These are phyloP conservation scores for Chalciporus sphaerocephalus DNA, from an alignment of 768 basidiomycete genomes.

Conservation along the genomic window DNA sequence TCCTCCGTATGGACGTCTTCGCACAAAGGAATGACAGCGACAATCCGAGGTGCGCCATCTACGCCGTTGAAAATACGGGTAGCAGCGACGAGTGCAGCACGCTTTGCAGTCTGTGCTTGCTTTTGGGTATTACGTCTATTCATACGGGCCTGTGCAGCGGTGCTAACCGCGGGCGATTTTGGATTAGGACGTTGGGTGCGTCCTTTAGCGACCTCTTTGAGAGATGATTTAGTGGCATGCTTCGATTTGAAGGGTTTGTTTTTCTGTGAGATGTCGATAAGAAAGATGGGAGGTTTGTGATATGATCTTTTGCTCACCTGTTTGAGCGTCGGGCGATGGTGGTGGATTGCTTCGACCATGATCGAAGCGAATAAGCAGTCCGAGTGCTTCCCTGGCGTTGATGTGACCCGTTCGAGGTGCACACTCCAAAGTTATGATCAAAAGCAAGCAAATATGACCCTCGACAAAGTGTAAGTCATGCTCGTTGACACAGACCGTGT, in stretches of 20 bases:
- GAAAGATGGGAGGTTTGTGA: not conserved
- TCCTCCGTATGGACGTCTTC: slow-evolving; percentile 53
- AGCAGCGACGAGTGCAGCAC: slow-evolving; percentile 60
- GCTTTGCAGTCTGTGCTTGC: slow-evolving; percentile 73
- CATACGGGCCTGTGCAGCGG: slow-evolving; percentile 62
- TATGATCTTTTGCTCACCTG: slow-evolving; percentile 47
- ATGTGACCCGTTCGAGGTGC: not conserved
- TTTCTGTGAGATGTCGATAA: slow-evolving; percentile 41
- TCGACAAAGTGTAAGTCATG: too few species aligned
- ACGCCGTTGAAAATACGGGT: slow-evolving; percentile 75
- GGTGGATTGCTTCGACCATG: slow-evolving; percentile 44
- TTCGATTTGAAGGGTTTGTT: slow-evolving; percentile 94
- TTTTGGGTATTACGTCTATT: slow-evolving; percentile 84
- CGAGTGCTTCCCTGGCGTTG: not conserved
- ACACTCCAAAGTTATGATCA: not conserved
- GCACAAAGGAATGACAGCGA: slow-evolving; percentile 82
- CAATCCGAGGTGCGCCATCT: slow-evolving; percentile 78
- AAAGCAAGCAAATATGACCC: not conserved
- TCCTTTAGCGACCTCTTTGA: slow-evolving; percentile 85
- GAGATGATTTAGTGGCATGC: slow-evolving; percentile 78
- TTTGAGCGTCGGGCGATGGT: slow-evolving; percentile 81
- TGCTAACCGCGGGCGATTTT: slow-evolving; percentile 48
- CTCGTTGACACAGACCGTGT: too few species aligned
- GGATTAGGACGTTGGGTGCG: slow-evolving; percentile 51
- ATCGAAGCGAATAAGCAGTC: not conserved